Evolutionary conservation across 352 stramenopile species (phyloP).

Genomic region (Hyaloperonospora brassicae): DNA sequence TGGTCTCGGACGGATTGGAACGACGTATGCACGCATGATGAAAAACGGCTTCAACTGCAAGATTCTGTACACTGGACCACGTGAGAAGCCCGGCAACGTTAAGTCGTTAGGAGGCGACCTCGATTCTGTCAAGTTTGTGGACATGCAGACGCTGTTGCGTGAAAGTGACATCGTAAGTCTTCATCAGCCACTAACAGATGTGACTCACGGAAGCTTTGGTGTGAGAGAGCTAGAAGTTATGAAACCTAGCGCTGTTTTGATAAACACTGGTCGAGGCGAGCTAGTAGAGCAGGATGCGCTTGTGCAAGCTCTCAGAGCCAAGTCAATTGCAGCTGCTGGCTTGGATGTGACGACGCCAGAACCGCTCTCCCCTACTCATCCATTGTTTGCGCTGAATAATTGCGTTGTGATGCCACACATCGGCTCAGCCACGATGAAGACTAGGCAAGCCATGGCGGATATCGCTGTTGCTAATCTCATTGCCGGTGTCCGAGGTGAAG

Average conservation of each 20-base stretch:
- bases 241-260: constrained; percentile 78
- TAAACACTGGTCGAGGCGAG: constrained; percentile 89
- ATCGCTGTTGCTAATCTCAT: constrained; percentile 59
- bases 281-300: constrained; percentile 86
- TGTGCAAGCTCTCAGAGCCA: constrained; percentile 30
- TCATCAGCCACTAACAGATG: constrained; percentile 69
- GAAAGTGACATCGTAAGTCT: constrained; percentile 86
- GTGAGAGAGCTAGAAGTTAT: constrained; percentile 69
- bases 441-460: constrained; percentile 65
- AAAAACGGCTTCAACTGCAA: constrained; percentile 75
- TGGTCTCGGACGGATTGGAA: constrained; percentile 83
- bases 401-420: constrained; percentile 56
- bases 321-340: constrained; percentile 45
- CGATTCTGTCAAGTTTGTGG: constrained; percentile 55
- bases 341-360: constrained; percentile 88
- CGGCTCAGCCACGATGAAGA: constrained; percentile 55
- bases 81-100: constrained; percentile 44
- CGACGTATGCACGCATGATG: constrained; percentile 75
- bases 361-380: constrained; percentile 74
- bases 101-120: constrained; percentile 25
- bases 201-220: constrained; percentile 68
- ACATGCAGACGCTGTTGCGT: constrained; percentile 62
- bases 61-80: constrained; percentile 72
- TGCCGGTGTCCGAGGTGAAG: constrained; percentile 35
- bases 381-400: constrained; percentile 58